Conservation (phyloP, 2,329 filamentous ascomycete genomes). For the Ophiostoma novo-ulmi region DNA sequence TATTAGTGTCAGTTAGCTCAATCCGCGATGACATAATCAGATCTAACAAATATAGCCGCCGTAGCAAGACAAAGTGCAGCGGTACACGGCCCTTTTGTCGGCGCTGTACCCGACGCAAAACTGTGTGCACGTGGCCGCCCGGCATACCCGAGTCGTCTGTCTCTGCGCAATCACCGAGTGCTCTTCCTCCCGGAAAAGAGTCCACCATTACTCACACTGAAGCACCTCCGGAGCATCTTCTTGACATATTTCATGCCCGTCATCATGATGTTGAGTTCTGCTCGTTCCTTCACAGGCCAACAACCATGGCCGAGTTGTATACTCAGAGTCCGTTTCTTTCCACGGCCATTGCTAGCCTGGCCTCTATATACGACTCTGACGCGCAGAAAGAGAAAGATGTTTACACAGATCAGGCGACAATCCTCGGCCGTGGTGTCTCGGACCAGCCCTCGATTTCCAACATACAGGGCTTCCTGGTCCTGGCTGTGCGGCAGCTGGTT, state of each 20-base stretch:
- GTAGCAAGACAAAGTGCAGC: conserved; percentile 9
- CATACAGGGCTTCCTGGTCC: neutral
- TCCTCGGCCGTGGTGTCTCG: neutral
- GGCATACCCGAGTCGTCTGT: neutral
- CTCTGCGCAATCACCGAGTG: neutral
- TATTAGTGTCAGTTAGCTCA: neutral
- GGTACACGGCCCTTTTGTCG: neutral
- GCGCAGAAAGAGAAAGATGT: neutral
- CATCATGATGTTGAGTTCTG: neutral
- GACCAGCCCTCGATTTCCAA: neutral
- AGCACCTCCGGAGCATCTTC: neutral
- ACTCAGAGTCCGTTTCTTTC: neutral
- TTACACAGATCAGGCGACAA: neutral
- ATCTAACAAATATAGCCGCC: neutral
- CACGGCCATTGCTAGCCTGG: neutral
- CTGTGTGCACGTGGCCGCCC: neutral
- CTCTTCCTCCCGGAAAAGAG: neutral
- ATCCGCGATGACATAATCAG: neutral
- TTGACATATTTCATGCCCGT: neutral
- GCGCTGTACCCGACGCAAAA: neutral
- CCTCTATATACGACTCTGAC: neutral
- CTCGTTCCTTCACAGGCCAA: conserved; percentile 2
- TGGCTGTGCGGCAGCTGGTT: conserved; percentile 3
- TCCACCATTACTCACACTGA: neutral
- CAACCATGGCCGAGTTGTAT: neutral